phyloP scores from a whole-genome alignment of 2,329 filamentous ascomycete species.

The Seiridium unicorne region DNA sequence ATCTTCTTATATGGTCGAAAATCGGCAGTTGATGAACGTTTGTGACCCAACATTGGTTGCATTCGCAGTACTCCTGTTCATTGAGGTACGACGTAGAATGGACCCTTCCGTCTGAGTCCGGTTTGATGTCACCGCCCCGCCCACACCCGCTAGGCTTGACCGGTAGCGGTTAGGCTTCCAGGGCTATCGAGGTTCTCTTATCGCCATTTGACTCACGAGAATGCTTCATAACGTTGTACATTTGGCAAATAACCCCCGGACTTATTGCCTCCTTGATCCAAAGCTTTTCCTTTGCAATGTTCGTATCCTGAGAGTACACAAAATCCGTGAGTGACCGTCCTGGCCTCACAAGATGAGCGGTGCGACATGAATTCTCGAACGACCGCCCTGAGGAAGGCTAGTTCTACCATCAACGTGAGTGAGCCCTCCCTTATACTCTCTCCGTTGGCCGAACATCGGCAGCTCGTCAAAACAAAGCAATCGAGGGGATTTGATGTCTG shows the following conservation, averaged over 20 bases:
- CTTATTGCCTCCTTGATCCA: not conserved
- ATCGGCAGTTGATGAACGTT: no score
- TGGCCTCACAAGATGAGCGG: conserved; percentile 16
- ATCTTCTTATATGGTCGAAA: no score
- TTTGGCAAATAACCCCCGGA: not conserved
- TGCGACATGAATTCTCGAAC: conserved; percentile 38
- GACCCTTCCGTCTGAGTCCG: no score
- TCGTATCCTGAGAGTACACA: not conserved
- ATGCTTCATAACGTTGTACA: not conserved
- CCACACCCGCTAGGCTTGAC: conserved; percentile 6
- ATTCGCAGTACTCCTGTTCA: no score
- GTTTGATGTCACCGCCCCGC: conserved; percentile 11
- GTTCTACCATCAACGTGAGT: conserved; percentile 32
- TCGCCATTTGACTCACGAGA: conserved; percentile 1
- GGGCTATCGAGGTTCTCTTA: conserved; percentile 5
- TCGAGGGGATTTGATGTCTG: not conserved
- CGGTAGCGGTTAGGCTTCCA: conserved; percentile 9
- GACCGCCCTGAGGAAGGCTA: conserved; percentile 37
- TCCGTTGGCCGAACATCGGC: not conserved
- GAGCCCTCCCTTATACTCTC: conserved; percentile 10
- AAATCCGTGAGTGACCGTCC: not conserved
- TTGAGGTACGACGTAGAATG: no score
- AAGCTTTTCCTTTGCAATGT: not conserved
- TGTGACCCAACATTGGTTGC: no score
- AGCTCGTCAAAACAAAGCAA: not conserved